Percentiles rank a stretch among this genome's conserved stretches.
Conservation (phyloP, 2,329 filamentous ascomycete species). For the Xylaria polymorpha region DNA sequence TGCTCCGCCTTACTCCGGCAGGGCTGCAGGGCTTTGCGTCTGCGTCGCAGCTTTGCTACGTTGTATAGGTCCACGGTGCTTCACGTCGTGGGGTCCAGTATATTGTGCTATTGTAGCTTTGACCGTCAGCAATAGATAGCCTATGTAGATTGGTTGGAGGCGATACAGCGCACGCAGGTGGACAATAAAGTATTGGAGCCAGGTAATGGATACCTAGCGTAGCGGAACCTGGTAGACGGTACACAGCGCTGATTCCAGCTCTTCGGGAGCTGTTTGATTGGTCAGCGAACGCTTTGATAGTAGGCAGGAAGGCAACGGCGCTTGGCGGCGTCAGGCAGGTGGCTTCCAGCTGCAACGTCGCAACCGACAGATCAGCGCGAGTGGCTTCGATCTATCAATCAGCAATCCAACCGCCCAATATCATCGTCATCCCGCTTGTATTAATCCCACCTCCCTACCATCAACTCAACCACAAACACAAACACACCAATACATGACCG, state of each 20-base stretch:
- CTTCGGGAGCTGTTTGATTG: conserved; percentile 19
- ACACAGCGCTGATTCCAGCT: conserved; percentile 9
- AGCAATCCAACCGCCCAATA: conserved; percentile 15
- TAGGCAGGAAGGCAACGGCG: not conserved
- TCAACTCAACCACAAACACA: not conserved
- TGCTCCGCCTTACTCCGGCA: not conserved
- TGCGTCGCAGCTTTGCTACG: not conserved
- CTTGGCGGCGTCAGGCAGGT: conserved; percentile 9
- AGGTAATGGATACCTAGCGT: too few relatives aligned
- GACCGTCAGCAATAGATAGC: not conserved
- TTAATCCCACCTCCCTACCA: not conserved
- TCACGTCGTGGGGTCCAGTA: not conserved
- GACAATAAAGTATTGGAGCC: not conserved
- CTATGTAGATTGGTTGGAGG: not conserved
- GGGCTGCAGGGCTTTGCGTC: conserved; percentile 4
- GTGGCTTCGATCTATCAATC: conserved; percentile 16
- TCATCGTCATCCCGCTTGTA: conserved; percentile 21
- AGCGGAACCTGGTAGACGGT: not conserved
- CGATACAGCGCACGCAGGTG: not conserved
- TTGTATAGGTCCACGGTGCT: not conserved
- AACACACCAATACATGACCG: conserved; percentile 8
- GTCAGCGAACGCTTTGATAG: not conserved
- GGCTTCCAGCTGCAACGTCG: conserved; percentile 31
- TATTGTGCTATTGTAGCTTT: not conserved
- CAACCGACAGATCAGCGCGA: not conserved